Evolutionary conservation across 2,329 filamentous ascomycete species (phyloP), one percentile per base, ranked within the genome.

Genomic region (Arthroderma sp.): DNA sequence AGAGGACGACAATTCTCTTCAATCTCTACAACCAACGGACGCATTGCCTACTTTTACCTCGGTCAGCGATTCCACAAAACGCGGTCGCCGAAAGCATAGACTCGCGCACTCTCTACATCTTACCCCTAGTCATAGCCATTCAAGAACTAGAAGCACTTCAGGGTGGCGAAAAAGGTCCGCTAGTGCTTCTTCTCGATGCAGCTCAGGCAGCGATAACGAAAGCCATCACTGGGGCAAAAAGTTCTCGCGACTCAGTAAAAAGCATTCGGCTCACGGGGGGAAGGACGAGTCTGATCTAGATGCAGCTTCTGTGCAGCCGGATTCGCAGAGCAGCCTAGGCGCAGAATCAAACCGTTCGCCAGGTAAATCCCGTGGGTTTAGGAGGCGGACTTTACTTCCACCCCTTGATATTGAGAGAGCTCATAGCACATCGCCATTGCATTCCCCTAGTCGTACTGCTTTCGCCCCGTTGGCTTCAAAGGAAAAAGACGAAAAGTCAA

Each of bases 1-100:
- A 22, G 15, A 22, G 15, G 15, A 22, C 15, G 15, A 22, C 15
- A 22, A 22, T 22, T 22, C 15, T 22, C 15, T 22, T 22, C 15
- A 22, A 22, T 22, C 15, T 9, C 29, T 45, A 10, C 48, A 59
- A 46, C 48, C 48, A 30, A 43, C 51, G 5, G 58, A 56, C 34
- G 53, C 53, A n/a, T 51, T 62, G 58, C 70, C 49, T 60, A 73
- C 40, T 55, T 66, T 50, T 60, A 68, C 55, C 31, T 56, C 54
- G 40, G 51, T 54, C 27, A 22, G 15, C 15, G 15, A 22, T 22
- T 22, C 15, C 15, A 22, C 73, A 10, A 50, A 54, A 29, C 71
- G 75, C 46, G 76, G 76, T 10, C 73, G 77, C 38, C 75, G 77
- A 9, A 74, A 72, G 33, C 74, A 78, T 52, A 80, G 75, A 51